Conservation (phyloP, 23 red algal species). For the Chondrus crispus region DNA sequence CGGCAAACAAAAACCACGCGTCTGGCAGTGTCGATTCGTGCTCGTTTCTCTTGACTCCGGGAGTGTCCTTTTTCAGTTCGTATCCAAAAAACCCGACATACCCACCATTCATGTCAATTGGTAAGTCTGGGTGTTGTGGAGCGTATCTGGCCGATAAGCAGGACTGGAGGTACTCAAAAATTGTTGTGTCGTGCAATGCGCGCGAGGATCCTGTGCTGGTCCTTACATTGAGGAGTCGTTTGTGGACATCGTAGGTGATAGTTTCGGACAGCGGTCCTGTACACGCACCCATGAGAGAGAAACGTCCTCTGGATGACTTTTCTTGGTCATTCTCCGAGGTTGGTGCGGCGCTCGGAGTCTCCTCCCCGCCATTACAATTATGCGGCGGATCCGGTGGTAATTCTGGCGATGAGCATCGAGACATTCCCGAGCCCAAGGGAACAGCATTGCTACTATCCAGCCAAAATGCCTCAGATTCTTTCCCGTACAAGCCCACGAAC, state of each 20-base stretch:
- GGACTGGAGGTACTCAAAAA: slow-evolving; percentile 62
- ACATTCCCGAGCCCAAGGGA: not conserved
- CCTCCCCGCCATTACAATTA: too few species aligned
- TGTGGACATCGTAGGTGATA: slow-evolving; percentile 33
- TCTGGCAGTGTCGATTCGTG: slow-evolving; percentile 40
- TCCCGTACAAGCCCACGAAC: slow-evolving; percentile 55
- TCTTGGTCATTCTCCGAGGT: not conserved
- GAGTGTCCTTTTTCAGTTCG: slow-evolving; percentile 78
- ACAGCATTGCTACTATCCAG: slow-evolving; percentile 43
- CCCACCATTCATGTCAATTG: slow-evolving; percentile 79
- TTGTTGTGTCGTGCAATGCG: not conserved
- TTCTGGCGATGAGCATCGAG: slow-evolving; percentile 14
- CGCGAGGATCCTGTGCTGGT: not conserved
- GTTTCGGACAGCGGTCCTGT: slow-evolving; percentile 52
- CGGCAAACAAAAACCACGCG: slow-evolving; percentile 68
- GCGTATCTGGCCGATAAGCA: slow-evolving; percentile 1
- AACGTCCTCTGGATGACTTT: slow-evolving; percentile 8
- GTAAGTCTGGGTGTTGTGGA: slow-evolving; percentile 1
- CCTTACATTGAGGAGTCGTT: not conserved
- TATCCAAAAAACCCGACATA: slow-evolving; percentile 95
- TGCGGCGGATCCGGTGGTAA: too few species aligned
- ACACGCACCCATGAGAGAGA: slow-evolving; percentile 61
- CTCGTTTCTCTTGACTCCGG: slow-evolving; percentile 6
- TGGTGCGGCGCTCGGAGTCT: not conserved
- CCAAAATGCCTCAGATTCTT: slow-evolving; percentile 30